Evolutionary conservation across 495 filamentous ascomycete genomes (phyloP).

Genomic region (Penicillium daleae): DNA sequence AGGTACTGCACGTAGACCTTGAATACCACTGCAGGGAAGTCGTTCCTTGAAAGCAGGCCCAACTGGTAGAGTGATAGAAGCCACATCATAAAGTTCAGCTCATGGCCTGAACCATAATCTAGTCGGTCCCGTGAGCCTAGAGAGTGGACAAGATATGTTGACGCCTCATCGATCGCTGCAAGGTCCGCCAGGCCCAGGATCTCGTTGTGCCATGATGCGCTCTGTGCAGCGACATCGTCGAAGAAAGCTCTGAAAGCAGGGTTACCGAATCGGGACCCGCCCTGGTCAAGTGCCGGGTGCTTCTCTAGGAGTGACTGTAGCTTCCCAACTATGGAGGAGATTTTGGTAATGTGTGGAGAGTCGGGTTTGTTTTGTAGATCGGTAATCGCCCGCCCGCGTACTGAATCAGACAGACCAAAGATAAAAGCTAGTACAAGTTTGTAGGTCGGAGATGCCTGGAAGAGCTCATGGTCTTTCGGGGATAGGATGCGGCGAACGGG

Average conservation of each 20-base stretch:
- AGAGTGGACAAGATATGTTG: constrained; percentile 78
- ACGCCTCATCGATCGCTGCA: constrained; percentile 67
- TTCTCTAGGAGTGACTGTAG: constrained; percentile 63
- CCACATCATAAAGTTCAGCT: constrained; percentile 96
- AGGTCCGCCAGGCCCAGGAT: constrained; percentile 56
- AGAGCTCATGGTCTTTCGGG: constrained; percentile 76
- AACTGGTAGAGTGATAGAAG: constrained; percentile 87
- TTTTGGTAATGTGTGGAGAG: constrained; percentile 59
- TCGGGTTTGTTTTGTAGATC: constrained; percentile 57
- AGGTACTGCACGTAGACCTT: constrained; percentile 80
- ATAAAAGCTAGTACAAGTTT: constrained; percentile 79
- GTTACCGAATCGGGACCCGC: constrained; percentile 92
- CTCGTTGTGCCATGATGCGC: constrained; percentile 42
- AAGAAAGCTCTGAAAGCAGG: constrained; percentile 84
- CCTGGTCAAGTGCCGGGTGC: constrained; percentile 80
- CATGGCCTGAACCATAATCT: constrained; percentile 96
- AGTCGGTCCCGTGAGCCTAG: constrained; percentile 88
- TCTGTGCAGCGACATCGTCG: constrained; percentile 65
- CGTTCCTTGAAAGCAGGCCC: constrained; percentile 59
- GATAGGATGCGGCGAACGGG: constrained; percentile 83
- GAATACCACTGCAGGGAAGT: constrained; percentile 75
- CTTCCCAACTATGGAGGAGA: constrained; percentile 71
- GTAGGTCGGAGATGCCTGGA: constrained; percentile 77
- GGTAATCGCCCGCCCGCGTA: constrained; percentile 74
- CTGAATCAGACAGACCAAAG: constrained; percentile 82